Base-by-base conservation (phyloP, 495 filamentous ascomycete species). In the Trichoderma erinaceum region DNA sequence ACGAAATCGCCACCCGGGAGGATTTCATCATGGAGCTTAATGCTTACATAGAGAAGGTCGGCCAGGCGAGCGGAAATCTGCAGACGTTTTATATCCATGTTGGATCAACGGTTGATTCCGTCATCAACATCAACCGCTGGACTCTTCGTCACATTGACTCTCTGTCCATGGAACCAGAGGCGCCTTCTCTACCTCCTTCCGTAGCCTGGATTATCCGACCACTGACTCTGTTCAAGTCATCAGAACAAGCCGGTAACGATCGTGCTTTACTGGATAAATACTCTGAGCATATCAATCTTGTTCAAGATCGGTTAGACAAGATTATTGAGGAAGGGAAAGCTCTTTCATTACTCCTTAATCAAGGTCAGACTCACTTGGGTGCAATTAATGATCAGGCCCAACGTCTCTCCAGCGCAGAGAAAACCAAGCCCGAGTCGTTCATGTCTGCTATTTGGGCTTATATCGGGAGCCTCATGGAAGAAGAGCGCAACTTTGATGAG, bases 51-150 rank as follows among this genome's bases (percentile, higher is more conserved):
- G 83, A 87, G 8, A 83, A 81, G 8, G 84, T 86, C 6, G 75
- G 83, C 12, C 75, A 80, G 35, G 81, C 85, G 16, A 78, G 79
- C 64, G 5, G 41, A 18, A 86, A 87, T 67, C 81, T 91, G 2
- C 84, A 85, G 48, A 81, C 77, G 63, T 92, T 91, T 78, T 90
- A 90, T 74, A 86, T 83, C 32, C 84, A 86, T 64, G 86, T 90
- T 64, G 87, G 87, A 5, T 78, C 86, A 12, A 86, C 87, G 2
- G 87, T 92, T 23, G 90, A 93, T 71, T 85, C 79, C 58, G 83
- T 92, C 41, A 83, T 93, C 66, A 82, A 79, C 67, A 83, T 85
- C 65, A 84, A 84, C 69, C 79, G 80, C 66, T 83, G 81, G 77
- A 91, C 86, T 0, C 87, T 89, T 43, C 82, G 86, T 50, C 88